Conservation (phyloP, 1,284 basidiomycete genomes). For the Farysia itapuensis region DNA sequence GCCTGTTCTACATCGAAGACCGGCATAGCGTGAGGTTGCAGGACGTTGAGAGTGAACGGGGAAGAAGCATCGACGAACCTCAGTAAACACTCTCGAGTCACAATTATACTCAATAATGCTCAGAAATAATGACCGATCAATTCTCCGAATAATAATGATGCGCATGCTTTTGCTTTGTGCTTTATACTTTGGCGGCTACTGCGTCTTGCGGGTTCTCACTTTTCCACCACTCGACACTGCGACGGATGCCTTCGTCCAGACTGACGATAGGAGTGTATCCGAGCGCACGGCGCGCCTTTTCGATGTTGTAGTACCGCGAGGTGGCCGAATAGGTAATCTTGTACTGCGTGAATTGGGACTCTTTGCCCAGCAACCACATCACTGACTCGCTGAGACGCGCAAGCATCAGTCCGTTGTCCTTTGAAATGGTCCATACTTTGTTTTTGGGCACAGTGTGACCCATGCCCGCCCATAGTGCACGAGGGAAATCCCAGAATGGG, state of each 20-base stretch:
- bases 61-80: too few species aligned
- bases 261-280: slow-evolving; percentile 91
- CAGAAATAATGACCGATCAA: too few species aligned
- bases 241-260: slow-evolving; percentile 81
- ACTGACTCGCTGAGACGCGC: slow-evolving; percentile 69
- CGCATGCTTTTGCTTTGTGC: too few species aligned
- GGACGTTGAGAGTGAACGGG: background rate
- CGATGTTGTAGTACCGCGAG: slow-evolving; percentile 86
- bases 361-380: slow-evolving; percentile 74
- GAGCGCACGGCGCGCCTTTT: slow-evolving; percentile 86
- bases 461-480: slow-evolving; percentile 74
- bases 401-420: slow-evolving; percentile 39
- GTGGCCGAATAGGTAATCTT: slow-evolving; percentile 72
- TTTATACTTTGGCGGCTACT: slow-evolving; percentile 22
- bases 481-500: slow-evolving; percentile 93
- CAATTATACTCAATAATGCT: too few species aligned
- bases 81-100: too few species aligned
- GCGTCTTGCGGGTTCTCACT: slow-evolving; percentile 35
- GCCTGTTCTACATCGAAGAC: too few species aligned
- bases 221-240: slow-evolving; percentile 66
- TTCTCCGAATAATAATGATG: too few species aligned
- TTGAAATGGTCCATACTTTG: slow-evolving; percentile 45
- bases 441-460: slow-evolving; percentile 36
- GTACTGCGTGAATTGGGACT: slow-evolving; percentile 86
- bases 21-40: background rate